A percentile compares a stretch with the other conserved stretches of the same genome.
phyloP scores from a whole-genome alignment of 805 yeast genomes.

The Saccharomycopsis sp. region DNA sequence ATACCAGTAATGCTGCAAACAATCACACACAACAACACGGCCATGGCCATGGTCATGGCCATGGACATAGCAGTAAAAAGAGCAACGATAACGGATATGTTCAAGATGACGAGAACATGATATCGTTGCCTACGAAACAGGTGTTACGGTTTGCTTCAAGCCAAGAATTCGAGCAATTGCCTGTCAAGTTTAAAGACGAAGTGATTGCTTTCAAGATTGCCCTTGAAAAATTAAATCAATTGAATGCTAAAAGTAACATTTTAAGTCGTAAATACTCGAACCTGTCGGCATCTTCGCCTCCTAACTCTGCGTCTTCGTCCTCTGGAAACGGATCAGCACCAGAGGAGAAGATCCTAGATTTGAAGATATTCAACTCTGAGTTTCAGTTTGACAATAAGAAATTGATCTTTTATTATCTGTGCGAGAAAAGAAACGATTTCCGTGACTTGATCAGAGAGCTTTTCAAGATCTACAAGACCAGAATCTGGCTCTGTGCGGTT shows the following conservation, averaged over 20 bases:
- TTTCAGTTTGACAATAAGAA: slow-evolving; percentile 79
- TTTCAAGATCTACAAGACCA: slow-evolving; percentile 68
- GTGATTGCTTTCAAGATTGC: slow-evolving; percentile 65
- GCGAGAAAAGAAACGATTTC: slow-evolving; percentile 64
- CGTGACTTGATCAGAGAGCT: slow-evolving; percentile 66
- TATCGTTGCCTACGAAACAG: slow-evolving; percentile 55
- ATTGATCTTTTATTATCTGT: slow-evolving; percentile 61
- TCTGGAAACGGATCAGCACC: slow-evolving; percentile 3
- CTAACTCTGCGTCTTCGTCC: slow-evolving; percentile 7
- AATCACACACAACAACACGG: background rate
- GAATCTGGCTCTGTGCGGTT: slow-evolving; percentile 82
- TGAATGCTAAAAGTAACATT: slow-evolving; percentile 9
- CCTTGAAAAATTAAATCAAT: slow-evolving; percentile 39
- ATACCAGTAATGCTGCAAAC: slow-evolving; percentile 4
- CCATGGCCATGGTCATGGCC: slow-evolving; percentile 13
- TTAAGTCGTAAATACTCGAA: slow-evolving; percentile 24
- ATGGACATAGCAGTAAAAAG: slow-evolving; percentile 26
- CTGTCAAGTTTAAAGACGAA: slow-evolving; percentile 64
- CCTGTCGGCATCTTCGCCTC: slow-evolving; percentile 25
- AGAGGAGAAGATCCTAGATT: slow-evolving; percentile 31
- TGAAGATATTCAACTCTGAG: slow-evolving; percentile 68
- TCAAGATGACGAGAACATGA: slow-evolving; percentile 24
- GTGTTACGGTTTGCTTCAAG: slow-evolving; percentile 71
- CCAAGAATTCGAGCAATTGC: slow-evolving; percentile 55
- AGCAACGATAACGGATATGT: slow-evolving; percentile 25